Base-by-base conservation (phyloP, 257 asterid species). In the Primulina huaijiensis region DNA sequence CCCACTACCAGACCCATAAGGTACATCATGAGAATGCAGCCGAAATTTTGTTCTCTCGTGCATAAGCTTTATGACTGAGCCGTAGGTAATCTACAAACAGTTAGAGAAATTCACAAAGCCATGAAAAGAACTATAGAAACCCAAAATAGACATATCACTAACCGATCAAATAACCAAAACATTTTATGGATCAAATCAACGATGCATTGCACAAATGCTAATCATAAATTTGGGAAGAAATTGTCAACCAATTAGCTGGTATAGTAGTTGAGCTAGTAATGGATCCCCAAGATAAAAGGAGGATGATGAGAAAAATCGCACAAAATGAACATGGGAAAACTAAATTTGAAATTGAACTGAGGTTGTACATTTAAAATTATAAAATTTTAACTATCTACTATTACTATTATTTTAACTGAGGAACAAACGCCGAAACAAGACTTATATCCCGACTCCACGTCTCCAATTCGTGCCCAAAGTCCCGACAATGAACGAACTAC, bases 1-100 rank as follows among this genome's bases (percentile, higher is more conserved):
- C 72, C 98, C 98, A 64, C 97, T 92, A 50, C 98, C 98, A 64
- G 98, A 92, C 66, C 98, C 97, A 77, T 92, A 92, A 0, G 98
- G 96, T 77, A 92, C 96, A 74, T 92, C 98, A 46, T 92, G 98
- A 0, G 98, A 92, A 71, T 92, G 98, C 43, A 89, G 84, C 71
- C 96, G 86, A 71, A 84, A 69, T 74, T 88, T 88, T 17, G 98
- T 86, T 75, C 19, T 85, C 79, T 88, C 98, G n/a, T 92, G 98
- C 96, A 86, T 89, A 89, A 92, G 80, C 78, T 92, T 92, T 82
- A 92, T 83, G 11, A 73, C 75, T 21, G 96, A 92, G 14, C 98
- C 96, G 78, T 86, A 88, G 6, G 96, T 89, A 71, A 92, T 81
- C 98, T 92, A 65, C 71, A 62, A 64, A 80, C 76, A 35, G 25